phyloP scores from a whole-genome alignment of 352 stramenopile species.

The Pythium phragmitis region DNA sequence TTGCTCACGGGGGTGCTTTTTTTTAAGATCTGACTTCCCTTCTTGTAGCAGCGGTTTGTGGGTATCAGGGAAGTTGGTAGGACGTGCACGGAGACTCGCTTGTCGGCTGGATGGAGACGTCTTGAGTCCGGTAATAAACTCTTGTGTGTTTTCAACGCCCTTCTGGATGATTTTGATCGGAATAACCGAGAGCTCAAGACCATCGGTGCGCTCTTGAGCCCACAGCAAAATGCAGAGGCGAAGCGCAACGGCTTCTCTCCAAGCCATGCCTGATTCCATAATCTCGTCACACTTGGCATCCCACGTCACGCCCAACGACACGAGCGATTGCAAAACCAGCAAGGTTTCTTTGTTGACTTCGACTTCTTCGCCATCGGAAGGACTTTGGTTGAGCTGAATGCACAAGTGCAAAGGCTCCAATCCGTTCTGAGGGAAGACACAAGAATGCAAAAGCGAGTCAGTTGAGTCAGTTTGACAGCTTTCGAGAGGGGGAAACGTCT shows the following conservation, averaged over 20 bases:
- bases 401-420: neutral
- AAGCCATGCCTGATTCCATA: neutral
- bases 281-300: slow-evolving; percentile 5
- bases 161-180: neutral
- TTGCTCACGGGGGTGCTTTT: too few relatives aligned
- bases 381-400: neutral
- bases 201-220: neutral
- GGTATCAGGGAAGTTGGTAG: too few relatives aligned
- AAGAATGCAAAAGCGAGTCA: neutral
- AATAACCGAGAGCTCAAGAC: neutral
- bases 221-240: neutral
- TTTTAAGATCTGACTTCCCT: too few relatives aligned
- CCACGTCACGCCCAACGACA: slow-evolving; percentile 1
- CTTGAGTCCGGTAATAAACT: too few relatives aligned
- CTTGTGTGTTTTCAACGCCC: too few relatives aligned
- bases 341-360: neutral
- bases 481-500: too few relatives aligned
- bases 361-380: too few relatives aligned
- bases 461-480: neutral
- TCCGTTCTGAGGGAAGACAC: too few relatives aligned
- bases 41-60: too few relatives aligned
- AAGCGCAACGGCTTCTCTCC: neutral
- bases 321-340: neutral
- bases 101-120: too few relatives aligned
- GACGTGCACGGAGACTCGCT: too few relatives aligned